Conservation (phyloP, 2,329 filamentous ascomycete genomes). For the Cadophora sp. region DNA sequence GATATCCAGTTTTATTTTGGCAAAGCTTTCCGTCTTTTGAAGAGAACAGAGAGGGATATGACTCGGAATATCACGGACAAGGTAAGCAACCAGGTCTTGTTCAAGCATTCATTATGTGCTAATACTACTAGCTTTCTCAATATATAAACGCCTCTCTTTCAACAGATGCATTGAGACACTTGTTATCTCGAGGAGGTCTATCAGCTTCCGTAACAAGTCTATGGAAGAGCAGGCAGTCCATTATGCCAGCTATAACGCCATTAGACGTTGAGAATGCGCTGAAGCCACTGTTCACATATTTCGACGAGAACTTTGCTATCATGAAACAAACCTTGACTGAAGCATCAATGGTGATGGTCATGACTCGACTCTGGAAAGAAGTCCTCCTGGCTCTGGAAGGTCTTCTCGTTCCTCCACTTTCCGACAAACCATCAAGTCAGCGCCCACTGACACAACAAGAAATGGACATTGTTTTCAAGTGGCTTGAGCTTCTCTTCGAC, state of each 20-base stretch:
- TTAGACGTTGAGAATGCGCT: slow-evolving; percentile 82
- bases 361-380: slow-evolving; percentile 98
- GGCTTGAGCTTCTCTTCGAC: slow-evolving; percentile 87
- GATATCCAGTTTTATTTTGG: slow-evolving; percentile 99
- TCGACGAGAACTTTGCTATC: slow-evolving; percentile 98
- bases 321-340: slow-evolving; percentile 97
- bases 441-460: slow-evolving; percentile 85
- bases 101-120: background rate
- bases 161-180: slow-evolving; percentile 74
- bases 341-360: slow-evolving; percentile 97
- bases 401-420: slow-evolving; percentile 89
- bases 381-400: slow-evolving; percentile 90
- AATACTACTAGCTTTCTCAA: slow-evolving; percentile 71
- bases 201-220: slow-evolving; percentile 76
- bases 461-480: slow-evolving; percentile 92
- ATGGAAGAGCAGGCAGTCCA: slow-evolving; percentile 66
- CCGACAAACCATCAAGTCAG: slow-evolving; percentile 91
- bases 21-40: slow-evolving; percentile 93
- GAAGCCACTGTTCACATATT: slow-evolving; percentile 87
- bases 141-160: slow-evolving; percentile 94
- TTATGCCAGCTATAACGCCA: slow-evolving; percentile 65
- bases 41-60: slow-evolving; percentile 97
- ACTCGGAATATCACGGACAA: slow-evolving; percentile 98
- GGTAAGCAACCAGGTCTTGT: slow-evolving; percentile 54
- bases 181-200: slow-evolving; percentile 74